phyloP scores from a whole-genome alignment of 768 basidiomycete species.

The Suillus tomentosus region DNA sequence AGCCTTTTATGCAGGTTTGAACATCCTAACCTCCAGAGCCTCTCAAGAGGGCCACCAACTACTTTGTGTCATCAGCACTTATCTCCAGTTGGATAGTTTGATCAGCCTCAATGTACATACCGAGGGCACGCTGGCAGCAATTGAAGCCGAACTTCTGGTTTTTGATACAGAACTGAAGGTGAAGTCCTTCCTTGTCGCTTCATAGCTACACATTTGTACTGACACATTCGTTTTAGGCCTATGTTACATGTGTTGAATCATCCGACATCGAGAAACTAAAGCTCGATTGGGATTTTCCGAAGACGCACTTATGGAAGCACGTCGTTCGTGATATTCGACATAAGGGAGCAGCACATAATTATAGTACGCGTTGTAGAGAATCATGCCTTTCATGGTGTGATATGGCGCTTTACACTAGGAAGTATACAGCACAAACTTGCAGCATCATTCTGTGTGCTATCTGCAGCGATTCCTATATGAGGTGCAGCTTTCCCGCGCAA shows the following conservation, averaged over 20 bases:
- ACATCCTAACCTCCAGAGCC: background rate
- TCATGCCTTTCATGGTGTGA: no score
- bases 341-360: constrained; percentile 35
- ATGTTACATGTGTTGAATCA: background rate
- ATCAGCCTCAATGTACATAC: constrained; percentile 36
- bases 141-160: constrained; percentile 19
- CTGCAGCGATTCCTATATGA: no score
- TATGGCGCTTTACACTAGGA: no score
- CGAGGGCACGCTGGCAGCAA: constrained; percentile 24
- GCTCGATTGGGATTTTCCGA: constrained; percentile 38
- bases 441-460: no score
- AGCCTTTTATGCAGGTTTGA: constrained; percentile 1
- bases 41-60: constrained; percentile 26
- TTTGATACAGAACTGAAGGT: constrained; percentile 28
- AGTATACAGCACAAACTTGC: no score
- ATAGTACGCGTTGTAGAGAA: no score
- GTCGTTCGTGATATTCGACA: constrained; percentile 32
- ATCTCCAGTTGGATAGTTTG: constrained; percentile 34
- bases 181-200: constrained; percentile 10
- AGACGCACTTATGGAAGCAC: constrained; percentile 37
- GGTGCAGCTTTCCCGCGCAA: no score
- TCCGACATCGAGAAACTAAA: constrained; percentile 19
- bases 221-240: constrained; percentile 3
- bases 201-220: background rate
- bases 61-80: constrained; percentile 31